Percentiles rank a stretch among this genome's conserved stretches.
Evolutionary conservation across 805 yeast species (phyloP).

Genomic region (Wickerhamomyces silvicola): DNA sequence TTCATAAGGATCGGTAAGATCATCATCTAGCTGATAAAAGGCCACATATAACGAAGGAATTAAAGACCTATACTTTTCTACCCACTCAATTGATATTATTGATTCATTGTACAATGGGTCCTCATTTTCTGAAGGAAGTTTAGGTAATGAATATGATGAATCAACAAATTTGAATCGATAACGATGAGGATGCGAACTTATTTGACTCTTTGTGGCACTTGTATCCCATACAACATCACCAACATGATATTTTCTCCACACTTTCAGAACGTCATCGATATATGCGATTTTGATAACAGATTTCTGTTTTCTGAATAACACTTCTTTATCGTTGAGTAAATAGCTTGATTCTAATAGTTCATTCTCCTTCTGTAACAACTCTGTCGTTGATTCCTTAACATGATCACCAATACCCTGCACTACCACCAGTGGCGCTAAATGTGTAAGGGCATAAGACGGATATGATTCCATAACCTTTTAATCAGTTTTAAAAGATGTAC

Average conservation of each 20-base stretch:
- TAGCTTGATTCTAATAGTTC: neutral
- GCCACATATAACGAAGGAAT: conserved; percentile 43
- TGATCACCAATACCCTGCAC: conserved; percentile 34
- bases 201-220: conserved; percentile 17
- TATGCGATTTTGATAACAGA: conserved; percentile 3
- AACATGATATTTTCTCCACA: conserved; percentile 24
- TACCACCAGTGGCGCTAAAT: conserved; percentile 33
- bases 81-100: conserved; percentile 41
- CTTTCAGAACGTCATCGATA: conserved; percentile 22
- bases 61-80: conserved; percentile 41
- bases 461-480: conserved; percentile 41
- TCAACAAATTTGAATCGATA: conserved; percentile 28
- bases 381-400: conserved; percentile 5
- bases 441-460: conserved; percentile 27
- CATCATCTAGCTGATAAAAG: conserved; percentile 34
- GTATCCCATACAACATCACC: conserved; percentile 23
- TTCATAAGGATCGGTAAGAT: conserved; percentile 19
- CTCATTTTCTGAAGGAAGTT: conserved; percentile 1
- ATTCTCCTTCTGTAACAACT: neutral
- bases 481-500: neutral
- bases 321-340: conserved; percentile 2
- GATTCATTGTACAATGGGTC: conserved; percentile 32
- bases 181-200: conserved; percentile 17
- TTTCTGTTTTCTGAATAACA: conserved; percentile 9
- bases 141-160: conserved; percentile 19